Percentiles rank a stretch among this genome's conserved stretches.
Conservation (phyloP, 306 rosid species). For the Vicia sativa region DNA sequence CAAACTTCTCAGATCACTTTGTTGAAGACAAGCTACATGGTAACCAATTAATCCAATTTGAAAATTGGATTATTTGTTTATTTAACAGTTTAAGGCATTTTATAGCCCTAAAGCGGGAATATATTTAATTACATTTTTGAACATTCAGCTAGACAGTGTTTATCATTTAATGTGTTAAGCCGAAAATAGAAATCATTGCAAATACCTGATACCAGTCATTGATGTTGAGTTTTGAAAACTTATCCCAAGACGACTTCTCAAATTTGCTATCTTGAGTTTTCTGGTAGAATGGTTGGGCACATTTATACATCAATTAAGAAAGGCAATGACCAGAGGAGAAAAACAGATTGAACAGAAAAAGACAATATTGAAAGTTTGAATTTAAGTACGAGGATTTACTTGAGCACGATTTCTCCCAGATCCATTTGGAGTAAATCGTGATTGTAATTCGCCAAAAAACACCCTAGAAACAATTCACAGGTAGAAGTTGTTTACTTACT, state of each 20-base stretch:
- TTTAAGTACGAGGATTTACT: constrained; percentile 51
- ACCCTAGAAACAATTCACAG: constrained; percentile 56
- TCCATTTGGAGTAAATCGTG: constrained; percentile 55
- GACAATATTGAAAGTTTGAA: constrained; percentile 31
- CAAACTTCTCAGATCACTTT: constrained; percentile 51
- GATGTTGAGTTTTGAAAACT: constrained; percentile 64
- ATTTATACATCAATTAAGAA: constrained; percentile 37
- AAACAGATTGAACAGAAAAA: constrained; percentile 31
- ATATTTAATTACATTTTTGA: constrained; percentile 25
- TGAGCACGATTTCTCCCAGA: constrained; percentile 57
- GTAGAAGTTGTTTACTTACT: constrained; percentile 27
- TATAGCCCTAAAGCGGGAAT: constrained; percentile 1
- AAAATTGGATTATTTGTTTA: constrained; percentile 29
- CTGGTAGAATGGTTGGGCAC: constrained; percentile 40
- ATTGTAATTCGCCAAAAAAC: constrained; percentile 67
- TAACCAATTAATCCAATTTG: constrained; percentile 41
- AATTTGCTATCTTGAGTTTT: constrained; percentile 57
- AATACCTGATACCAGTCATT: constrained; percentile 57
- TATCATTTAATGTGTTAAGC: constrained; percentile 20
- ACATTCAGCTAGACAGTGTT: constrained; percentile 21
- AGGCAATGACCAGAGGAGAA: constrained; percentile 18
- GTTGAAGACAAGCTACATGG: constrained; percentile 41
- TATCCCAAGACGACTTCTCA: constrained; percentile 63
- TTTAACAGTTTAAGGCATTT: constrained; percentile 21
- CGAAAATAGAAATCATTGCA: constrained; percentile 25